A percentile compares a stretch with the other conserved stretches of the same genome.
Evolutionary conservation across 495 filamentous ascomycete species (phyloP).

Genomic region (Neurospora cerealis): DNA sequence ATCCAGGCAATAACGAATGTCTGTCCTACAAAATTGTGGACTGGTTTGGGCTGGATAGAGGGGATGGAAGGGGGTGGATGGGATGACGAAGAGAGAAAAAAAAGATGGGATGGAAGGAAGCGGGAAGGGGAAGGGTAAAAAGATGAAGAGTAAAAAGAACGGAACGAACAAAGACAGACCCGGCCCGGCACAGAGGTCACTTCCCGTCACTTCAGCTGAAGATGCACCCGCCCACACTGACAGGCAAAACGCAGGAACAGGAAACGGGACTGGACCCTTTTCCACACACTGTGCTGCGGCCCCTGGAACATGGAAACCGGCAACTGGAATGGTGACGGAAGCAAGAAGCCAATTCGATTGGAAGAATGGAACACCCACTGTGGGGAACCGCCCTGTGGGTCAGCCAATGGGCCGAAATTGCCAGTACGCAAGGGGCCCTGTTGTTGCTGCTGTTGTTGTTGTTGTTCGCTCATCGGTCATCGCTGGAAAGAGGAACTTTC

Average conservation of each 20-base stretch:
- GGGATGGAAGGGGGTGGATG: background rate
- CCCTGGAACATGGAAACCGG: background rate
- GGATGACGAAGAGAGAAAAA: background rate
- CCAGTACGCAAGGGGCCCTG: background rate
- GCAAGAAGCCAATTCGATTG: background rate
- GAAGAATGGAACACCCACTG: background rate
- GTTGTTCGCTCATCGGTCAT: background rate
- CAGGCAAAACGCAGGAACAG: background rate
- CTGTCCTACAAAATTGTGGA: background rate
- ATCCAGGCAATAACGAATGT: background rate
- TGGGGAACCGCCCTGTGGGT: background rate
- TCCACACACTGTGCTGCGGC: background rate
- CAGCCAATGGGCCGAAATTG: background rate
- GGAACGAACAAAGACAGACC: background rate
- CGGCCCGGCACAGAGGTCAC: background rate
- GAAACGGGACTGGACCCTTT: background rate
- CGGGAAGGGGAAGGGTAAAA: background rate
- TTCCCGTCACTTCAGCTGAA: background rate
- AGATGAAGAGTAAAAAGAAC: background rate
- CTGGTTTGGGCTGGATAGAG: background rate
- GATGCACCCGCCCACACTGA: background rate
- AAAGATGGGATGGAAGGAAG: background rate
- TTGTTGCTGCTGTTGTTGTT: background rate
- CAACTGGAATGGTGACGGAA: background rate
- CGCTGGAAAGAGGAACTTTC: background rate